Conservation (phyloP, 306 rosid species). For the Pterocarpus santalinus region DNA sequence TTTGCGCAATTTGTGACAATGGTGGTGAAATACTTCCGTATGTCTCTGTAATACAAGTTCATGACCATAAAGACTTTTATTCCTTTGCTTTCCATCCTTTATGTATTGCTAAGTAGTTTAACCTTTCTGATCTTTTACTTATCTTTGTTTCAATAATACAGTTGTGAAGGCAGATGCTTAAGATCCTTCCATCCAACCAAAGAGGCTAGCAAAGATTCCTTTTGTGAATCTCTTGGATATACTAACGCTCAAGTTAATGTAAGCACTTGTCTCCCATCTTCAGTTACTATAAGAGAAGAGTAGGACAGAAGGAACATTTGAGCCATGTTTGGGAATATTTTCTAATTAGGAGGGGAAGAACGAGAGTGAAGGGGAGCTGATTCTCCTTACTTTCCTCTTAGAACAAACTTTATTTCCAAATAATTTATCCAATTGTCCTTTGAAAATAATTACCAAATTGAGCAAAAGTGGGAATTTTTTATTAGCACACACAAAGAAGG, state of each 20-base stretch:
- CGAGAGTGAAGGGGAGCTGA: background rate
- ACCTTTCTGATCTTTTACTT: constrained; percentile 26
- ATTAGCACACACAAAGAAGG: constrained; percentile 2
- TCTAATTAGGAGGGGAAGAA: constrained; percentile 6
- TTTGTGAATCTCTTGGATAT: constrained; percentile 70
- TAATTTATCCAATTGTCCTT: background rate
- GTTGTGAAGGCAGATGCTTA: constrained; percentile 78
- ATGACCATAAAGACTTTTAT: constrained; percentile 33
- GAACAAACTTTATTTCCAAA: constrained; percentile 1
- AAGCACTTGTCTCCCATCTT: constrained; percentile 31
- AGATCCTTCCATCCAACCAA: constrained; percentile 73
- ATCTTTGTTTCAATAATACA: constrained; percentile 44
- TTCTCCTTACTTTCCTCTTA: background rate
- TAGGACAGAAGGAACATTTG: background rate
- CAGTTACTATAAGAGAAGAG: constrained; percentile 14
- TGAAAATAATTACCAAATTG: constrained; percentile 17
- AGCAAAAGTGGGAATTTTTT: constrained; percentile 23
- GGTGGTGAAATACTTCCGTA: constrained; percentile 79
- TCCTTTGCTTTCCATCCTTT: constrained; percentile 1
- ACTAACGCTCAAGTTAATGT: constrained; percentile 52
- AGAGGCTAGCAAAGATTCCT: constrained; percentile 46
- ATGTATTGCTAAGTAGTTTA: background rate
- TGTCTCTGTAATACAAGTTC: constrained; percentile 36
- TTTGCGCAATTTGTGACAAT: constrained; percentile 76
- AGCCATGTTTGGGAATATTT: background rate